Conservation (phyloP, 768 basidiomycete species). For the Serendipita sp. region DNA sequence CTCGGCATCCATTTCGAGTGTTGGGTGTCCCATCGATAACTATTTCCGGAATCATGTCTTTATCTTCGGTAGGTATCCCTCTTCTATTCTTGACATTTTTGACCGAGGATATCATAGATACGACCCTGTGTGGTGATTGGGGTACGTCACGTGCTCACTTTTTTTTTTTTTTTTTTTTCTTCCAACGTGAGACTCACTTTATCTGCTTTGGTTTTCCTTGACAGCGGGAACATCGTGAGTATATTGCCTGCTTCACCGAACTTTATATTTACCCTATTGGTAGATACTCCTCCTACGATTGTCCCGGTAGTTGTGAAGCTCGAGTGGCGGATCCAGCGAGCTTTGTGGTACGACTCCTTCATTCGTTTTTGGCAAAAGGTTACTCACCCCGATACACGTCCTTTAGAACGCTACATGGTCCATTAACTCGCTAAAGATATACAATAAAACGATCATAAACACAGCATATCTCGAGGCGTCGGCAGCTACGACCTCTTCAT, state of each 20-base stretch:
- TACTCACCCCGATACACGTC: neutral
- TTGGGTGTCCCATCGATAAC: slow-evolving; percentile 36
- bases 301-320: slow-evolving; percentile 59
- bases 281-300: slow-evolving; percentile 21
- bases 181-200: too few relatives aligned
- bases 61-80: slow-evolving; percentile 42
- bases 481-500: too few relatives aligned
- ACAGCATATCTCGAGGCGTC: neutral
- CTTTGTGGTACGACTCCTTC: slow-evolving; percentile 38
- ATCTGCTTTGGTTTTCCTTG: too few relatives aligned
- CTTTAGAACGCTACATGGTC: slow-evolving; percentile 62
- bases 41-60: slow-evolving; percentile 58
- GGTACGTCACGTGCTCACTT: neutral
- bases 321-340: slow-evolving; percentile 50
- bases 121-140: slow-evolving; percentile 59
- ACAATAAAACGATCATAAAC: slow-evolving; percentile 28
- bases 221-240: slow-evolving; percentile 37
- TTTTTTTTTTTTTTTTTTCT: too few relatives aligned
- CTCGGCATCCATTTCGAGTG: slow-evolving; percentile 37
- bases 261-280: neutral
- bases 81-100: slow-evolving; percentile 6
- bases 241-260: slow-evolving; percentile 19
- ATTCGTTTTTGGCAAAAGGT: slow-evolving; percentile 6
- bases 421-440: slow-evolving; percentile 65
- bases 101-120: slow-evolving; percentile 29